Conservation (phyloP, 176 grass and related monocot species). For the Pharus latifolius region DNA sequence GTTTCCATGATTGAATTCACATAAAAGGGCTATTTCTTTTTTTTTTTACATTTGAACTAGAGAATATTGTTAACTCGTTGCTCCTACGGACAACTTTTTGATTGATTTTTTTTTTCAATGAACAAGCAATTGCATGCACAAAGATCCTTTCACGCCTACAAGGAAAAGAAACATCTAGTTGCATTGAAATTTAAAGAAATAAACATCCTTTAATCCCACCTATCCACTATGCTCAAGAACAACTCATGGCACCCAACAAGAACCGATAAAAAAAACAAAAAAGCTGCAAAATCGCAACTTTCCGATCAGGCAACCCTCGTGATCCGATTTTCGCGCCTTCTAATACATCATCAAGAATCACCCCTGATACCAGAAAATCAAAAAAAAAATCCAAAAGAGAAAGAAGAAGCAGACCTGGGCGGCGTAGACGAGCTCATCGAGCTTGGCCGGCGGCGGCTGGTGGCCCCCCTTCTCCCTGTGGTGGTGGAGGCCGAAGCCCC, state of each 20-base stretch:
- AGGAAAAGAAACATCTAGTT: not conserved
- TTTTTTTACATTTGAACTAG: too few species aligned
- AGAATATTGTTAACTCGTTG: too few species aligned
- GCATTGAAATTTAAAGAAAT: not conserved
- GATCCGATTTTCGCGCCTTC: slow-evolving; percentile 19
- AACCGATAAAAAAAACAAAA: not conserved
- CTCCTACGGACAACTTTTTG: too few species aligned
- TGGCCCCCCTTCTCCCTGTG: slow-evolving; percentile 36
- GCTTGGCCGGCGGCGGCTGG: slow-evolving; percentile 40
- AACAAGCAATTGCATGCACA: too few species aligned
- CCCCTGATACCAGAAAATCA: not conserved
- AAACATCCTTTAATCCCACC: not conserved
- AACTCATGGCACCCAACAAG: not conserved
- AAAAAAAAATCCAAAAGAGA: not conserved
- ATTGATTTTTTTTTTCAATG: too few species aligned
- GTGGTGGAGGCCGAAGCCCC: slow-evolving; percentile 38
- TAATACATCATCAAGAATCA: not conserved
- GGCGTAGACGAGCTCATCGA: slow-evolving; percentile 76
- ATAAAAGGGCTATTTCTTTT: not conserved
- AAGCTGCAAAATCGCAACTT: not conserved
- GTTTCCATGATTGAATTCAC: not conserved
- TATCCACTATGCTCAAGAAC: not conserved
- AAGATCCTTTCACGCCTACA: not conserved
- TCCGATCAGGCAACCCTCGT: not conserved
- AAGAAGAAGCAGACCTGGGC: slow-evolving; percentile 31